Evolutionary conservation across 148 eudicot genomes (phyloP).

Genomic region (Chenopodium suecicum): DNA sequence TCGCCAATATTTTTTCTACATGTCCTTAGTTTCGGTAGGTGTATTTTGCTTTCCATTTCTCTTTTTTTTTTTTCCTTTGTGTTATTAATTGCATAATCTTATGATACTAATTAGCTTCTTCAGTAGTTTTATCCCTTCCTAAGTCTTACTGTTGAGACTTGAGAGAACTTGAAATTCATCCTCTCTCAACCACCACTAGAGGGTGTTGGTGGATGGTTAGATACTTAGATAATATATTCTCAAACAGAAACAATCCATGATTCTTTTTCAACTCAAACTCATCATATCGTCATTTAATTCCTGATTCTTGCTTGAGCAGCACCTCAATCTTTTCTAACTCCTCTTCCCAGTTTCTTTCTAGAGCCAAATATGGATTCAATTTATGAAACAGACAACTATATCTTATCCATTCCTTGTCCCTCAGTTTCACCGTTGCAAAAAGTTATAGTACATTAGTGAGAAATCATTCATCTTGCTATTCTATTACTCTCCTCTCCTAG

Average conservation of each 20-base stretch:
- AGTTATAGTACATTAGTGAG: not conserved
- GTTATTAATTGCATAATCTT: not conserved
- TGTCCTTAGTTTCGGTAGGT: not conserved
- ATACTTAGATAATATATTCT: not conserved
- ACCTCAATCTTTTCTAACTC: not conserved
- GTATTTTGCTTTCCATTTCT: not conserved
- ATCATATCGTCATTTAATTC: not conserved
- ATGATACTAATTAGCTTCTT: not conserved
- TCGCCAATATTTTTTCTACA: too few species aligned
- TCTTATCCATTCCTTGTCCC: not conserved
- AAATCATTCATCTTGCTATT: not conserved
- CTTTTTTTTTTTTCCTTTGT: not conserved
- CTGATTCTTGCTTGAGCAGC: not conserved
- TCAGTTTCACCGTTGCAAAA: not conserved
- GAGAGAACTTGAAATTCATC: not conserved
- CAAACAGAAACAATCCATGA: not conserved
- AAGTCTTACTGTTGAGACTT: not conserved
- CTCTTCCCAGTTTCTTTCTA: not conserved
- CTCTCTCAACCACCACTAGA: slow-evolving; percentile 2
- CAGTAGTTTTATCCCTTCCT: not conserved
- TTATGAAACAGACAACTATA: not conserved
- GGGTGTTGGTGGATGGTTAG: not conserved
- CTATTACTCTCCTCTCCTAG: not conserved
- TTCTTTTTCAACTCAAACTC: not conserved
- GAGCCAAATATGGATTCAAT: not conserved